Base-by-base conservation (phyloP, 1,284 basidiomycete genomes). In the Apiotrichum gracile region DNA sequence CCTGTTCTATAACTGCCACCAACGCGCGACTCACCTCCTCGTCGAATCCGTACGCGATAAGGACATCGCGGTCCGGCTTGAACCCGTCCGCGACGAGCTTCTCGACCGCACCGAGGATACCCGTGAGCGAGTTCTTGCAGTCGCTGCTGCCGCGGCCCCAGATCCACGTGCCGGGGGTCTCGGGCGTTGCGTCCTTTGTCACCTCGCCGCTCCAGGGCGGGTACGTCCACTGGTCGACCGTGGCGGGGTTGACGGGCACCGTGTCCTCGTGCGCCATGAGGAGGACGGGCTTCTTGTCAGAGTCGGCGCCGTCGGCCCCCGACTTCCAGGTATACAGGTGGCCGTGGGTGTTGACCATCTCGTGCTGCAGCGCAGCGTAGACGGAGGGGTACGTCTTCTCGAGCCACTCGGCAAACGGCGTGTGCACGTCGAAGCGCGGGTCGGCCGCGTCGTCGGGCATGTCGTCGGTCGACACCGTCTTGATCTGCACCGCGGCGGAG, bases 41-140 rank as follows among this genome's bases (percentile, higher is more conserved):
- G 65, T 82, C 80, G 48, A 78, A 79, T 12, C 80, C 80, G 53
- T 76, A 79, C 24, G 73, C 72, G 26, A 80, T 61, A 14, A 81
- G 67, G 50, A 81, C 74, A 5, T 73, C 73, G 34, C 76, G 62
- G 41, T 70, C 65, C 6, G 80, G 79, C 55, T 71, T 52, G 62
- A 73, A 81, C 4, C 69, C 75, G 29, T 76, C 71, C 4, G 66
- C 60, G 19, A 80, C 60, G 16, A 82, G 72, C 43, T 72, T 73
- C 65, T 81, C 80, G 13, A 80, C 63, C 0, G 79, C 72, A 8
- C 72, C 69, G 39, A 79, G 66, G 47, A 79, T 74, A 12, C 73
- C 76, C 46, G 79, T 64, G 21, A 80, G 62, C 59, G 72, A 72
- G 61, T 76, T 77, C 65, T 77, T 77, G 64, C 77, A 77, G 58